phyloP scores from a whole-genome alignment of 2,329 filamentous ascomycete species.

The Blumeriella jaapii region DNA sequence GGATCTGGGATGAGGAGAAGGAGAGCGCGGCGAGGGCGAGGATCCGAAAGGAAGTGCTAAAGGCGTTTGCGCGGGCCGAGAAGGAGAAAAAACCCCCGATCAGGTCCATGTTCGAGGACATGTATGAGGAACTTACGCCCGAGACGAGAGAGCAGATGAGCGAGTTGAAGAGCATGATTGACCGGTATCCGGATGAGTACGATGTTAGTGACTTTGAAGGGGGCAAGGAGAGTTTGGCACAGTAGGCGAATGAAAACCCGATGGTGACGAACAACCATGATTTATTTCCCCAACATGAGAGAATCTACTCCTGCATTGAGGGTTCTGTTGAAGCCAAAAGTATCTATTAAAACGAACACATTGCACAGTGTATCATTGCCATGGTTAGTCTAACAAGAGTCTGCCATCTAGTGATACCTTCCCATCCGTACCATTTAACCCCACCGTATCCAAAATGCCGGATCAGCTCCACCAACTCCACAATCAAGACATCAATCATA shows the following conservation, averaged over 20 bases:
- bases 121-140: conserved; percentile 80
- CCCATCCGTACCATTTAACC: too few species aligned
- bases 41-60: conserved; percentile 64
- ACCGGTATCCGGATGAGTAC: conserved; percentile 87
- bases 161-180: conserved; percentile 64
- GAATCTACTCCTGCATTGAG: too few species aligned
- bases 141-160: conserved; percentile 66
- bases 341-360: too few species aligned
- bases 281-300: too few species aligned
- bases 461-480: not conserved
- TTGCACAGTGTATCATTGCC: too few species aligned
- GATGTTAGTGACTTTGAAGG: conserved; percentile 68
- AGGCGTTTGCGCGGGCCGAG: conserved; percentile 75
- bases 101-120: conserved; percentile 66
- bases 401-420: too few species aligned
- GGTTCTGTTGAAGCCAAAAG: too few species aligned
- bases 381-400: too few species aligned
- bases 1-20: conserved; percentile 72
- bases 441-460: not conserved
- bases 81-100: conserved; percentile 69
- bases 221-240: conserved; percentile 34
- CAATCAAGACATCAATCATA: not conserved
- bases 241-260: conserved; percentile 3
- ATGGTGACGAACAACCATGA: not conserved
- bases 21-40: conserved; percentile 61